A percentile compares a stretch with the other conserved stretches of the same genome.
These are phyloP conservation scores for Acanthamoeba healyi DNA, from an alignment of 208 protist genomes.

Conservation along the genomic window DNA sequence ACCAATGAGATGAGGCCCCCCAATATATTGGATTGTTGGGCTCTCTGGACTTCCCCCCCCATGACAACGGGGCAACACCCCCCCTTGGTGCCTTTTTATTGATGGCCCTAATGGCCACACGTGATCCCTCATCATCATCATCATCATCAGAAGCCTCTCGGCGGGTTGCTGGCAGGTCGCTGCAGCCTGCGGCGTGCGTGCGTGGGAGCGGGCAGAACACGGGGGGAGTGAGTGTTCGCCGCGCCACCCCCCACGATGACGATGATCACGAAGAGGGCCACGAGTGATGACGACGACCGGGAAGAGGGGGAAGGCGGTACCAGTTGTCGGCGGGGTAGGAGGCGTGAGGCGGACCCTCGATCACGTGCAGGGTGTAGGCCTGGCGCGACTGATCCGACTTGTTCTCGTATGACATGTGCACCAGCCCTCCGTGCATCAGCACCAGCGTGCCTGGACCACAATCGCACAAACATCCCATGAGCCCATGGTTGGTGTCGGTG, in stretches of 20 bases:
- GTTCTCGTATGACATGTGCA: conserved; percentile 89
- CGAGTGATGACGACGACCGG: too few relatives aligned
- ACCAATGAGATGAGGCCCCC: too few relatives aligned
- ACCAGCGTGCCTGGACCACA: conserved; percentile 82
- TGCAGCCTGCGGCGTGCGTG: background rate
- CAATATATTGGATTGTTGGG: too few relatives aligned
- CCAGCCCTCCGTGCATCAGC: conserved; percentile 86
- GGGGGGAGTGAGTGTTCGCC: too few relatives aligned
- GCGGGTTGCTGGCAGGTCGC: conserved; percentile 5
- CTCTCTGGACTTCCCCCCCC: too few relatives aligned
- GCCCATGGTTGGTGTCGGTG: too few relatives aligned
- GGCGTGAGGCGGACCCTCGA: conserved; percentile 84
- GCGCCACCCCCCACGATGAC: background rate
- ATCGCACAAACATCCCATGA: too few relatives aligned
- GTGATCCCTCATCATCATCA: too few relatives aligned
- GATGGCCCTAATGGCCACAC: too few relatives aligned
- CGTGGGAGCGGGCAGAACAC: too few relatives aligned
- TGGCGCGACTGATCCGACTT: conserved; percentile 83
- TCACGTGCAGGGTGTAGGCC: conserved; percentile 90
- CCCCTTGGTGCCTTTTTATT: too few relatives aligned
- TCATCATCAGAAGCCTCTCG: background rate
- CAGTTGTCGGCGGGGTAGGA: conserved; percentile 70
- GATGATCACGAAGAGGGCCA: background rate
- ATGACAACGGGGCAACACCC: too few relatives aligned
- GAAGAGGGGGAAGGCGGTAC: background rate